These are phyloP conservation scores for Trichoderma afroharzianum DNA, from an alignment of 2,329 filamentous ascomycete genomes.

Conservation along the genomic window DNA sequence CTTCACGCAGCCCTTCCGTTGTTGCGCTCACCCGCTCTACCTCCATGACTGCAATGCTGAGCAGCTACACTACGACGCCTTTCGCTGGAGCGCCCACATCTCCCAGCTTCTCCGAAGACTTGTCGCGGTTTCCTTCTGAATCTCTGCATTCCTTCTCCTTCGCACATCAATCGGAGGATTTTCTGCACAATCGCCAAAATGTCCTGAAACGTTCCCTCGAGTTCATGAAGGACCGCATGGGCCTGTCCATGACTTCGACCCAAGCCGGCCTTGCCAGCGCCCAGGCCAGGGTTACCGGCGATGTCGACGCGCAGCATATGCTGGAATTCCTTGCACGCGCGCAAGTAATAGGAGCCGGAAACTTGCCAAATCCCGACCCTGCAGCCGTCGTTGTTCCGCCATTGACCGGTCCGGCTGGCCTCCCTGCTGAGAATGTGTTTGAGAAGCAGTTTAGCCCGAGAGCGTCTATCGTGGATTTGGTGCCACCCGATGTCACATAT, in stretches of 20 bases:
- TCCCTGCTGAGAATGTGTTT: slow-evolving; percentile 76
- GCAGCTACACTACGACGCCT: slow-evolving; percentile 52
- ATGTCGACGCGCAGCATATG: slow-evolving; percentile 85
- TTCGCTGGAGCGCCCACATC: slow-evolving; percentile 63
- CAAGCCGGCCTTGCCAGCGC: slow-evolving; percentile 76
- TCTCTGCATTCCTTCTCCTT: slow-evolving; percentile 98
- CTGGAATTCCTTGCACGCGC: slow-evolving; percentile 81
- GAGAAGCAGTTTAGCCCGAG: slow-evolving; percentile 71
- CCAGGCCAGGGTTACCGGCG: slow-evolving; percentile 76
- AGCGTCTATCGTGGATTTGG: slow-evolving; percentile 49
- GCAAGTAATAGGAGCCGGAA: slow-evolving; percentile 69
- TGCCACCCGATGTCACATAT: slow-evolving; percentile 33
- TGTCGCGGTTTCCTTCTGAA: slow-evolving; percentile 88
- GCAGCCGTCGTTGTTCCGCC: slow-evolving; percentile 49
- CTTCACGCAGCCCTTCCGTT: slow-evolving; percentile 58
- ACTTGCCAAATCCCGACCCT: slow-evolving; percentile 48
- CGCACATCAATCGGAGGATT: slow-evolving; percentile 89
- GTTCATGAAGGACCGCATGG: slow-evolving; percentile 90
- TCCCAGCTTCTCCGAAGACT: slow-evolving; percentile 79
- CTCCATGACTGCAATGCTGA: slow-evolving; percentile 66
- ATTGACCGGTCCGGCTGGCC: slow-evolving; percentile 72
- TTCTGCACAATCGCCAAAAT: slow-evolving; percentile 86
- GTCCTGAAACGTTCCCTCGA: slow-evolving; percentile 90
- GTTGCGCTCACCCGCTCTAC: slow-evolving; percentile 60
- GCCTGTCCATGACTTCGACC: slow-evolving; percentile 64